These are phyloP conservation scores for Pogostemon cablin DNA, from an alignment of 257 asterid species.

Conservation along the genomic window DNA sequence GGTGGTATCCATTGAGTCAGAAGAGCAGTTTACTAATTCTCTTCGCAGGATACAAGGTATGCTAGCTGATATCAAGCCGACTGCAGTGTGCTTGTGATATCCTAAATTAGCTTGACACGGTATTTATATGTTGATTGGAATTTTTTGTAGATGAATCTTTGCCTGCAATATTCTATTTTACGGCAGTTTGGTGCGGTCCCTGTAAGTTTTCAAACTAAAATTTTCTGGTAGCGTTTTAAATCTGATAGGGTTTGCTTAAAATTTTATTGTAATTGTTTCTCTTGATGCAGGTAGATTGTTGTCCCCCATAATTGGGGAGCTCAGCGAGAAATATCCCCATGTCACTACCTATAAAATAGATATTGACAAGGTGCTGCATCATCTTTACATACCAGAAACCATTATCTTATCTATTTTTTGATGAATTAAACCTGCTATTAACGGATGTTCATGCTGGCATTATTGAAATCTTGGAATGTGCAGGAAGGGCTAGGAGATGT, in stretches of 20 bases:
- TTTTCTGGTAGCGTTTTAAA: conserved; percentile 13
- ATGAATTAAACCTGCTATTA: not conserved
- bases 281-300: conserved; percentile 67
- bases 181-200: conserved; percentile 99
- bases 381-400: not conserved
- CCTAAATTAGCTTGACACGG: conserved; percentile 15
- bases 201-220: conserved; percentile 57
- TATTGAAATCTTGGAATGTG: conserved; percentile 37
- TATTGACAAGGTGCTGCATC: conserved; percentile 73
- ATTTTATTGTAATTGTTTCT: conserved; percentile 7
- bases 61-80: not conserved
- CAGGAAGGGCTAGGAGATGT: conserved; percentile 78
- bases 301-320: conserved; percentile 77
- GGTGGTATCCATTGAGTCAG: conserved; percentile 73
- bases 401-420: conserved; percentile 18
- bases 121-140: conserved; percentile 28
- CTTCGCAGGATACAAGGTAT: conserved; percentile 81
- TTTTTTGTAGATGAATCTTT: conserved; percentile 70
- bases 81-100: not conserved
- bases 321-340: conserved; percentile 88
- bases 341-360: conserved; percentile 87
- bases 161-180: conserved; percentile 90
- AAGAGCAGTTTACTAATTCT: conserved; percentile 71
- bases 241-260: not conserved
- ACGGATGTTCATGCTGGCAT: conserved; percentile 17